Conservation (phyloP, 2,329 filamentous ascomycete species). For the Nemania diffusa region DNA sequence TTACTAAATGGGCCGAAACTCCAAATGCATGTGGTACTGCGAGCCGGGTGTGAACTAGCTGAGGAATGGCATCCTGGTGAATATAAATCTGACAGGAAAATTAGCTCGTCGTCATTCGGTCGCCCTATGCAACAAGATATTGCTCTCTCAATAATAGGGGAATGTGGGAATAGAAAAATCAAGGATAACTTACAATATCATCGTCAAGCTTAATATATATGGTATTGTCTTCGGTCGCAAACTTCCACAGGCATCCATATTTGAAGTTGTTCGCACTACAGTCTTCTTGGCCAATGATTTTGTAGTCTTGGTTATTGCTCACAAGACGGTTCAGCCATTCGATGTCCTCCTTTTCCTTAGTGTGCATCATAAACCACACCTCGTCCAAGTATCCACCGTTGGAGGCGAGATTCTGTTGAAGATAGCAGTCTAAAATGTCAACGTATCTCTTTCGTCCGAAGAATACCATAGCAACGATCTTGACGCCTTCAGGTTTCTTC, state of each 20-base stretch:
- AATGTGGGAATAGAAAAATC: not conserved
- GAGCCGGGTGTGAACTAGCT: conserved; percentile 63
- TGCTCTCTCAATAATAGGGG: not conserved
- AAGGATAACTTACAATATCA: conserved; percentile 52
- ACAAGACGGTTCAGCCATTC: conserved; percentile 54
- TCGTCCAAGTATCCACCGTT: conserved; percentile 58
- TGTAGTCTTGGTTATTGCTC: conserved; percentile 52
- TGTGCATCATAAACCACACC: conserved; percentile 58
- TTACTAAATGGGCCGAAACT: conserved; percentile 67
- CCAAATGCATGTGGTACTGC: conserved; percentile 61
- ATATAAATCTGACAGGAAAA: conserved; percentile 41
- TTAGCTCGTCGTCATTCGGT: conserved; percentile 25
- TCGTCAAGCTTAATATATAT: conserved; percentile 60
- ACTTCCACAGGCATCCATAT: conserved; percentile 51
- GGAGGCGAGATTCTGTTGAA: conserved; percentile 56
- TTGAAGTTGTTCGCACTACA: conserved; percentile 47
- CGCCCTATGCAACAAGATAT: not conserved
- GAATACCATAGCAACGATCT: conserved; percentile 59
- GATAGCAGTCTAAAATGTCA: conserved; percentile 59
- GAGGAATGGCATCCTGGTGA: conserved; percentile 57
- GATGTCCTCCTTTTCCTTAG: conserved; percentile 53
- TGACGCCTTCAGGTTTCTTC: conserved; percentile 47
- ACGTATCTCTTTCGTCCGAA: conserved; percentile 57
- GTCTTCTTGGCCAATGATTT: conserved; percentile 48
- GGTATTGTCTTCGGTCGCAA: conserved; percentile 48